Evolutionary conservation across 768 basidiomycete species (phyloP).

Genomic region (Amanita brunnescens): DNA sequence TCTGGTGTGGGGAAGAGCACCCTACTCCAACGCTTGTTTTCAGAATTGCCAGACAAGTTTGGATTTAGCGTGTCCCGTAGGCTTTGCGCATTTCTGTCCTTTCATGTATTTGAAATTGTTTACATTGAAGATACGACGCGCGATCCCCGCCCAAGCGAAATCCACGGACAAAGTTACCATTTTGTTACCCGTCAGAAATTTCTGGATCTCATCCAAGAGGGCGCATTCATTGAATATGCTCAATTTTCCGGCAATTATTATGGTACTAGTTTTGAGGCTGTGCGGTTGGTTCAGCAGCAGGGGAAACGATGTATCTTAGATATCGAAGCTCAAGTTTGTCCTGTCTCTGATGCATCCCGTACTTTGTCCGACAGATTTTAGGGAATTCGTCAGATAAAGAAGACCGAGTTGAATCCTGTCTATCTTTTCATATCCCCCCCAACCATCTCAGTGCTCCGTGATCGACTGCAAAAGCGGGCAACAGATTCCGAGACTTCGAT

Average conservation of each 20-base stretch:
- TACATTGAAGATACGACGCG: slow-evolving; percentile 76
- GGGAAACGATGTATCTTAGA: slow-evolving; percentile 88
- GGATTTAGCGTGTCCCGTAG: slow-evolving; percentile 91
- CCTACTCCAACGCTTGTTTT: slow-evolving; percentile 72
- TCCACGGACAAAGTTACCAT: slow-evolving; percentile 78
- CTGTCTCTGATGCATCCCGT: not conserved
- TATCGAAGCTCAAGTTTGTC: slow-evolving; percentile 86
- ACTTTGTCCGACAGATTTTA: slow-evolving; percentile 22
- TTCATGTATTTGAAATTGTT: slow-evolving; percentile 10
- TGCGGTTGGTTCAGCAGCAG: slow-evolving; percentile 53
- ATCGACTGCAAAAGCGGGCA: slow-evolving; percentile 68
- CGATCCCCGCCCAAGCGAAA: slow-evolving; percentile 71
- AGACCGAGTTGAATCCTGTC: slow-evolving; percentile 71
- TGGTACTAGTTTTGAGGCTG: slow-evolving; percentile 80
- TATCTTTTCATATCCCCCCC: slow-evolving; percentile 93
- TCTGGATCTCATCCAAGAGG: slow-evolving; percentile 51
- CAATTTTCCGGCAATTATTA: slow-evolving; percentile 91
- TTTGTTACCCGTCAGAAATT: slow-evolving; percentile 73
- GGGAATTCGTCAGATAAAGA: slow-evolving; percentile 91
- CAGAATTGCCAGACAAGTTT: slow-evolving; percentile 74
- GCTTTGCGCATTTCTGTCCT: slow-evolving; percentile 5
- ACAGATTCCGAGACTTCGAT: slow-evolving; percentile 75
- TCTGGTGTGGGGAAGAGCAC: slow-evolving; percentile 95
- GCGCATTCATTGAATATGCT: slow-evolving; percentile 90
- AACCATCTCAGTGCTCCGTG: slow-evolving; percentile 56